Base-by-base conservation (phyloP, 1,284 basidiomycete genomes). In the Coriolopsis trogii region DNA sequence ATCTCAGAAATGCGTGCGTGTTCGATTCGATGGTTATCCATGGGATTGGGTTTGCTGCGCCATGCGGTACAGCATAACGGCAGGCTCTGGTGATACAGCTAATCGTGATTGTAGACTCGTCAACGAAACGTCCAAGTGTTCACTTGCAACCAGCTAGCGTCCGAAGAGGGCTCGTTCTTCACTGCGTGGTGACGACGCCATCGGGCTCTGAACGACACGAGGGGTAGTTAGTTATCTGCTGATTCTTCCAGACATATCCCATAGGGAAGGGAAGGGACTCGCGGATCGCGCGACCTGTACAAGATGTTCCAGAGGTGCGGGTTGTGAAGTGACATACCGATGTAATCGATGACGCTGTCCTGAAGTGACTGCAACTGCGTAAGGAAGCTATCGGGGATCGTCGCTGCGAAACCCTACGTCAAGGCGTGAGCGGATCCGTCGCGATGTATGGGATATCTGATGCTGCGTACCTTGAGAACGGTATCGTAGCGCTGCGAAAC, bases 381-480 rank as follows among this genome's bases (percentile, higher is more conserved):
- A n/a, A 79, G 58, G 60, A 70, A 70, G 9, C 56, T 18, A 8
- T 74, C 69, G 7, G 79, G 72, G 49, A 85, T 72, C 25, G 59
- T 65, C 4, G 82, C 84, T 29, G 81, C 67, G 63, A 85, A 85
- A 20, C 81, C 83, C 79, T 83, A 53, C 44, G 12, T 4, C 9
- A 10, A 33, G 9, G 9, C 10, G 28, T n/a, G n/a, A 33, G 34
- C 29, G 39, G 13, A 28, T 37, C 8, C 26, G 16, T 18, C 24
- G 31, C 12, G 20, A 6, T 30, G 20, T 12, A 30, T 2, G 3
- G 13, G 25, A 23, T 33, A 12, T 16, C 16, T 24, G 20, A 21
- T 8, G 18, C 15, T 12, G 16, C 36, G 20, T 31, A 70, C 69
- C 56, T 71, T 73, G 44, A 74, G 41, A 23, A 78, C 49, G 10